Evolutionary conservation across 2,329 filamentous ascomycete genomes (phyloP).

Genomic region (Aspergillus calidoustus): DNA sequence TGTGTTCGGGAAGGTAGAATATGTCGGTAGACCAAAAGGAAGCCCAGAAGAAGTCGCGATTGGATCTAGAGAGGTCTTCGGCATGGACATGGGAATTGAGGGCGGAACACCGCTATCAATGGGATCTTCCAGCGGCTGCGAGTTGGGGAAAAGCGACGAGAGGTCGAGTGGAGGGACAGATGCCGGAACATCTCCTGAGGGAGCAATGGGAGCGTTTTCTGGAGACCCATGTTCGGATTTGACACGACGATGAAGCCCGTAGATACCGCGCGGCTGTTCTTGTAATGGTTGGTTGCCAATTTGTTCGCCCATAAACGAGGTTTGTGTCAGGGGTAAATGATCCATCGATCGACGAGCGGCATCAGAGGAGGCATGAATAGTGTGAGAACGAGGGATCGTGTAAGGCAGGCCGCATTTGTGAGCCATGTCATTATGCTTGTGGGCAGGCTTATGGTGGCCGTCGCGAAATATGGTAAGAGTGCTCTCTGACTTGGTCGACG

Average conservation of each 20-base stretch:
- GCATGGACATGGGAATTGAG: constrained; percentile 33
- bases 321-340: constrained; percentile 51
- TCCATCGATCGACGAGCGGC: constrained; percentile 57
- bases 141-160: constrained; percentile 37
- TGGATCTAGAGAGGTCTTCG: constrained; percentile 37
- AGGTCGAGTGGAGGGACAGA: constrained; percentile 35
- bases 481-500: constrained; percentile 62
- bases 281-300: constrained; percentile 31
- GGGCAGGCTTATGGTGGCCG: constrained; percentile 67
- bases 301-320: constrained; percentile 37
- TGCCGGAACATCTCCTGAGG: constrained; percentile 31
- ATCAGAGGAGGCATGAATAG: constrained; percentile 52
- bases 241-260: constrained; percentile 41
- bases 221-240: constrained; percentile 55
- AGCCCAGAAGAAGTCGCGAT: constrained; percentile 41
- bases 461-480: constrained; percentile 65
- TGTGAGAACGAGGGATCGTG: constrained; percentile 61
- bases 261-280: constrained; percentile 33
- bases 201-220: constrained; percentile 38
- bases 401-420: constrained; percentile 67
- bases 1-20: constrained; percentile 41
- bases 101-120: constrained; percentile 25
- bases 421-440: constrained; percentile 67
- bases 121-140: constrained; percentile 31
- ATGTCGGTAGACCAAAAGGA: constrained; percentile 46